A percentile compares a stretch with the other conserved stretches of the same genome.
These are phyloP conservation scores for Letharia lupina DNA, from an alignment of 495 filamentous ascomycete species.

Conservation along the genomic window DNA sequence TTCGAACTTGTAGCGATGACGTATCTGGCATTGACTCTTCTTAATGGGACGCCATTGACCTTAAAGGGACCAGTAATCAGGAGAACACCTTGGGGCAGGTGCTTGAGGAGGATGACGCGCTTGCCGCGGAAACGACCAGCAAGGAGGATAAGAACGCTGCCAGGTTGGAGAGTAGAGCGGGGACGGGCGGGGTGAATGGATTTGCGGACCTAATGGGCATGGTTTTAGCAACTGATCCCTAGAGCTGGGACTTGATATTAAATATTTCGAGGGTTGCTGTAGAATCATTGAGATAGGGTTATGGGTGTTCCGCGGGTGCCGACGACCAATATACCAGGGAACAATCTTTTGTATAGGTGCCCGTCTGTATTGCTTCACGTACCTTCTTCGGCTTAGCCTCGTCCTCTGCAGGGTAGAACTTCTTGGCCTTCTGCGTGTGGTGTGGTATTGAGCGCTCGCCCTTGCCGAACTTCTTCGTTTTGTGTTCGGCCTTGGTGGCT, in stretches of 20 bases:
- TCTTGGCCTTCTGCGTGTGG: conserved; percentile 83
- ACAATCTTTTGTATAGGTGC: background rate
- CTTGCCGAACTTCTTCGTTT: conserved; percentile 96
- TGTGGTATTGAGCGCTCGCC: conserved; percentile 82
- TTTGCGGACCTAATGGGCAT: conserved; percentile 75
- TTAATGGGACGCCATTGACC: conserved; percentile 98
- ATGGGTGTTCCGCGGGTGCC: background rate
- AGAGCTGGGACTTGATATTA: background rate
- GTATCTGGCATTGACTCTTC: conserved; percentile 96
- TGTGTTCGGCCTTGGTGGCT: conserved; percentile 20
- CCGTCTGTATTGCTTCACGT: conserved; percentile 32
- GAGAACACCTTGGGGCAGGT: conserved; percentile 91
- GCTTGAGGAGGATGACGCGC: conserved; percentile 97
- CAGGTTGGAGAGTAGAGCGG: conserved; percentile 80
- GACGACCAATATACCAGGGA: background rate
- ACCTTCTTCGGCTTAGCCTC: conserved; percentile 88
- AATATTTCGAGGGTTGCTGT: background rate
- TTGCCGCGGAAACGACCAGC: conserved; percentile 99
- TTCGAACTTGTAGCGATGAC: conserved; percentile 93
- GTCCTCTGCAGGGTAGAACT: conserved; percentile 99
- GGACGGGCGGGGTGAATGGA: conserved; percentile 73
- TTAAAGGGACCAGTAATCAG: conserved; percentile 99
- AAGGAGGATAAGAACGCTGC: conserved; percentile 93
- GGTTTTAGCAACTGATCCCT: conserved; percentile 16
- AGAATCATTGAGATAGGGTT: conserved; percentile 1